Conservation (phyloP, 176 grass and related monocot species). For the Eleusine coracana region DNA sequence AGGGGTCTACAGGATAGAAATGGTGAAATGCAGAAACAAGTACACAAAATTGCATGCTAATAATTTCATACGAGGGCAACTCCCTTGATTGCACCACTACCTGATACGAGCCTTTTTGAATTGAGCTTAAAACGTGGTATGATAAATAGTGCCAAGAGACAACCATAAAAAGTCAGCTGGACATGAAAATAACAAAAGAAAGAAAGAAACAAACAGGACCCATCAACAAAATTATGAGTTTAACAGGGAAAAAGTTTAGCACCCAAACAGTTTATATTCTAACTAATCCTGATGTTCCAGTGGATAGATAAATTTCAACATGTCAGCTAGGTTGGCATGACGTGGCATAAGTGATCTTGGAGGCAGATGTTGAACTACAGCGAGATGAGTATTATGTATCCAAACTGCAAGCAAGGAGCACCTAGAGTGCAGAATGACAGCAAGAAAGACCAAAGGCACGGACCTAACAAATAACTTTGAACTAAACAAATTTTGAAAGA, state of each 20-base stretch:
- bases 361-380: neutral
- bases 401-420: conserved; percentile 1
- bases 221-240: neutral
- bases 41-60: neutral
- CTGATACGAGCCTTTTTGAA: neutral
- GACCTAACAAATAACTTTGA: neutral
- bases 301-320: neutral
- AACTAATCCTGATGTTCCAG: conserved; percentile 12
- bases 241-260: neutral
- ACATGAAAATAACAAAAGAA: neutral
- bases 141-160: neutral
- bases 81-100: neutral
- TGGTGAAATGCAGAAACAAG: neutral
- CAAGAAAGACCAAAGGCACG: neutral
- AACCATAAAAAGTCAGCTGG: neutral
- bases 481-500: conserved; percentile 15
- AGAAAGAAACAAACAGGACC: neutral
- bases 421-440: conserved; percentile 6
- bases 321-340: neutral
- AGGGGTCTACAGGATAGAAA: neutral
- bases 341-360: neutral
- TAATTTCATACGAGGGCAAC: neutral
- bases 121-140: neutral
- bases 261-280: neutral
- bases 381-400: conserved; percentile 1